These are phyloP conservation scores for Colletotrichum sublineola DNA, from an alignment of 2,329 filamentous ascomycete species.

Conservation along the genomic window DNA sequence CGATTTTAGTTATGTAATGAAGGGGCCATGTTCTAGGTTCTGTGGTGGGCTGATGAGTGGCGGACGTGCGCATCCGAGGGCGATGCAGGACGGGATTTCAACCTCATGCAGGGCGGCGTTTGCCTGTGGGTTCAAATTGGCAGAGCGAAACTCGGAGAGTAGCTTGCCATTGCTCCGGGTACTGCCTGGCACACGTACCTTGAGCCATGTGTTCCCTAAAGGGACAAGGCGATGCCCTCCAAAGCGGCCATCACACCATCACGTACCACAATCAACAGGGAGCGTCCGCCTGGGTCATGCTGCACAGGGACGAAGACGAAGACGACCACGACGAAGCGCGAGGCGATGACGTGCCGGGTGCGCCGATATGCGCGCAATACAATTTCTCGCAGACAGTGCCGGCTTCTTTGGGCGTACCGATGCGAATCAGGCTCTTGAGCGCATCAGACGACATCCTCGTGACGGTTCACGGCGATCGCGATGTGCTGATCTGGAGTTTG, in stretches of 20 bases:
- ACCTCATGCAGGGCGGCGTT: neutral
- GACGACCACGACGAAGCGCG: neutral
- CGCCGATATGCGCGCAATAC: constrained; percentile 27
- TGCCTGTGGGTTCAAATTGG: neutral
- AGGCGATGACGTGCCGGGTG: neutral
- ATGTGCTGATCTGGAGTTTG: constrained; percentile 26
- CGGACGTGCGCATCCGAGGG: constrained; percentile 16
- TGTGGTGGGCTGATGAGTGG: neutral
- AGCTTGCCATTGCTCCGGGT: neutral
- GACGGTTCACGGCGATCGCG: constrained; percentile 30
- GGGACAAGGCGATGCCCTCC: neutral
- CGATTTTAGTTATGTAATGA: neutral
- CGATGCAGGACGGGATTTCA: neutral
- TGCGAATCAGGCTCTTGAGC: constrained; percentile 24
- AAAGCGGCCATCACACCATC: constrained; percentile 10
- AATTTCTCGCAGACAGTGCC: constrained; percentile 30
- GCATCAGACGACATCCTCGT: constrained; percentile 11
- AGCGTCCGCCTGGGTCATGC: neutral
- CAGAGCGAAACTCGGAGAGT: neutral
- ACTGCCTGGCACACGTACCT: too few relatives aligned
- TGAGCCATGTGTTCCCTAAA: neutral
- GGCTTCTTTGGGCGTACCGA: constrained; percentile 13
- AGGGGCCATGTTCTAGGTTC: neutral
- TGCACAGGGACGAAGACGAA: neutral
- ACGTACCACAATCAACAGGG: too few relatives aligned